Evolutionary conservation across 106 monocot genomes (phyloP), one percentile per base, ranked within the genome.

Genomic region (Dendrobium nobile): DNA sequence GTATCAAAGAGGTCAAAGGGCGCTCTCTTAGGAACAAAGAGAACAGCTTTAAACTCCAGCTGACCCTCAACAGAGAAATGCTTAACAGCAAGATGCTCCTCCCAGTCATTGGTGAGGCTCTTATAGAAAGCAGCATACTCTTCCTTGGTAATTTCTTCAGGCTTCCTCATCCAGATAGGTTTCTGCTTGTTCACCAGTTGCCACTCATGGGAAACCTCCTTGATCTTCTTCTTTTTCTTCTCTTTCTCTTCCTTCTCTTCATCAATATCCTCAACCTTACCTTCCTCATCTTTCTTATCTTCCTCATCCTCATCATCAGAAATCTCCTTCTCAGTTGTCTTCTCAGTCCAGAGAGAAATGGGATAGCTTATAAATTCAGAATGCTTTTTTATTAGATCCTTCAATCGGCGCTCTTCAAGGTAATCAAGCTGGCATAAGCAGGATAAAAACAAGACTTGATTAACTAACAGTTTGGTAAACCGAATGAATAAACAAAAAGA

Each of bases 151-250:
- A 92, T 92, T 81, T 92, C 92, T 56, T 92, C 92, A 20, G 92
- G 90, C 79, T 92, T 92, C 83, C 92, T 86, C 92, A 92, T 92
- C 92, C 92, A 92, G 81, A 92, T 92, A 4, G 92, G 92, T 80
- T 92, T 92, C 81, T 92, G 92, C 75, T 92, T 92, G 88, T 92
- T 92, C 26, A 92, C 81, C 33, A 88, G 20, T 77, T 86, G 75
- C 92, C 92, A 92, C 58, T 92, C 92, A 48, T 92, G 88, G 4
- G 92, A 92, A 1, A 92, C 92, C 83, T 92, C 92, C 90, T 92
- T 92, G 48, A 92, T 90, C 83, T 92, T 92, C 88, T 92, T 92
- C 82, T 90, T 92, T 76, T 92, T 92, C 81, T 92, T 92, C 19
- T 90, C 92, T 42, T 92, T 92, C 77, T 90, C 90, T 79, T 92